Percentiles rank a stretch among this genome's conserved stretches.
These are phyloP conservation scores for Pseudonectria buxi DNA, from an alignment of 2,329 filamentous ascomycete genomes.

Conservation along the genomic window DNA sequence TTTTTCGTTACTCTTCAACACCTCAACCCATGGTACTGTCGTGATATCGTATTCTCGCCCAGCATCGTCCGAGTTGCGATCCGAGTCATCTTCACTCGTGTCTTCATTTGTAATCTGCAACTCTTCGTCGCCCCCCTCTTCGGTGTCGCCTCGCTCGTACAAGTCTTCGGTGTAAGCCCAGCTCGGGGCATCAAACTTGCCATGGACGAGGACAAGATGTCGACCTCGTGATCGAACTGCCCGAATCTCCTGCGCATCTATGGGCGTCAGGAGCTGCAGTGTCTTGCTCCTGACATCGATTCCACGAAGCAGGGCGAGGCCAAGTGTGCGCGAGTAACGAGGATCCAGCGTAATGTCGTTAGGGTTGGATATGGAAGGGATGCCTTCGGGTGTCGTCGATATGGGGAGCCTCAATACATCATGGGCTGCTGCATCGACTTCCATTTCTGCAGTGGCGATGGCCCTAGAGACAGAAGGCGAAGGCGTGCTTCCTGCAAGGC, in stretches of 20 bases:
- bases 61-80: slow-evolving; percentile 21
- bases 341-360: slow-evolving; percentile 54
- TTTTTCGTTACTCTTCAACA: slow-evolving; percentile 47
- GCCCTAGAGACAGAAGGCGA: not conserved
- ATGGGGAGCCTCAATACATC: slow-evolving; percentile 2
- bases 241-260: slow-evolving; percentile 34
- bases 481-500: slow-evolving; percentile 11
- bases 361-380: slow-evolving; percentile 57
- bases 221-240: slow-evolving; percentile 34
- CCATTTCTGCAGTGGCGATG: slow-evolving; percentile 12
- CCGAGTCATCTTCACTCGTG: slow-evolving; percentile 27
- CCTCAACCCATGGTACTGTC: slow-evolving; percentile 53
- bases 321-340: slow-evolving; percentile 49
- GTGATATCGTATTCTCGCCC: slow-evolving; percentile 17
- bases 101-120: slow-evolving; percentile 30
- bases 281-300: slow-evolving; percentile 49
- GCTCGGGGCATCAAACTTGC: slow-evolving; percentile 60
- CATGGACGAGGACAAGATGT: slow-evolving; percentile 57
- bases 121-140: slow-evolving; percentile 23
- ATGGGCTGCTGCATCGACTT: slow-evolving; percentile 4
- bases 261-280: slow-evolving; percentile 61
- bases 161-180: slow-evolving; percentile 65
- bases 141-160: slow-evolving; percentile 31
- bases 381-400: slow-evolving; percentile 35
- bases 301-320: slow-evolving; percentile 62